A percentile compares a stretch with the other conserved stretches of the same genome.
These are phyloP conservation scores for Thalassiosira exigua DNA, from an alignment of 352 stramenopile genomes.

Conservation along the genomic window DNA sequence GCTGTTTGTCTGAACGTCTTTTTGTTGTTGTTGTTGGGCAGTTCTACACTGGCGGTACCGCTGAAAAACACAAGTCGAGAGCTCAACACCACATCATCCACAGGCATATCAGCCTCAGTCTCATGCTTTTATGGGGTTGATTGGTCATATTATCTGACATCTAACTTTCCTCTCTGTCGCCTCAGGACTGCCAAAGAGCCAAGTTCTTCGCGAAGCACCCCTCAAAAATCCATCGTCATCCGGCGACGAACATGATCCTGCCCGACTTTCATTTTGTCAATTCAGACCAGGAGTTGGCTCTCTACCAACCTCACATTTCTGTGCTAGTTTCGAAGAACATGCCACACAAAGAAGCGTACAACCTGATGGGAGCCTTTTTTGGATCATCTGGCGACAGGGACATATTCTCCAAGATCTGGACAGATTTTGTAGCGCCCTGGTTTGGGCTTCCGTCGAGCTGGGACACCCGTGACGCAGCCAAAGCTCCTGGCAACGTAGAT, in stretches of 20 bases:
- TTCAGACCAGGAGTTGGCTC: constrained; percentile 49
- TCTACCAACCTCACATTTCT: constrained; percentile 73
- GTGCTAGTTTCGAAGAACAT: constrained; percentile 61
- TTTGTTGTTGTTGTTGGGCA: constrained; percentile 18
- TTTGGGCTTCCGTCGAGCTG: constrained; percentile 64
- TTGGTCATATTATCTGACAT: background rate
- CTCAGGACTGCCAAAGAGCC: constrained; percentile 69
- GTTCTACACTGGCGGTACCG: background rate
- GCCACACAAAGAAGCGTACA: constrained; percentile 66
- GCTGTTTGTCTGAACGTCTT: constrained; percentile 16
- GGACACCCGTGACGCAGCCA: too few species aligned
- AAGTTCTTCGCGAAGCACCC: constrained; percentile 65
- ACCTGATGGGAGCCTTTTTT: constrained; percentile 53
- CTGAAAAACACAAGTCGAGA: too few species aligned
- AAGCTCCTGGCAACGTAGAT: background rate
- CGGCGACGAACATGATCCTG: constrained; percentile 51
- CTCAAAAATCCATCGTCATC: constrained; percentile 52
- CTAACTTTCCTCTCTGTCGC: constrained; percentile 3
- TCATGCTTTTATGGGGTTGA: too few species aligned
- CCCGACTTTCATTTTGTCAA: constrained; percentile 60
- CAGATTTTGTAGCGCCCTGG: constrained; percentile 79
- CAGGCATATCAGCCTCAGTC: too few species aligned
- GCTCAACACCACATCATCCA: too few species aligned
- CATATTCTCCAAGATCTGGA: constrained; percentile 71
- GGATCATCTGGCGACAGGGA: constrained; percentile 41